These are phyloP conservation scores for Ascochyta viciae-villosae DNA, from an alignment of 2,329 filamentous ascomycete genomes.

Conservation along the genomic window DNA sequence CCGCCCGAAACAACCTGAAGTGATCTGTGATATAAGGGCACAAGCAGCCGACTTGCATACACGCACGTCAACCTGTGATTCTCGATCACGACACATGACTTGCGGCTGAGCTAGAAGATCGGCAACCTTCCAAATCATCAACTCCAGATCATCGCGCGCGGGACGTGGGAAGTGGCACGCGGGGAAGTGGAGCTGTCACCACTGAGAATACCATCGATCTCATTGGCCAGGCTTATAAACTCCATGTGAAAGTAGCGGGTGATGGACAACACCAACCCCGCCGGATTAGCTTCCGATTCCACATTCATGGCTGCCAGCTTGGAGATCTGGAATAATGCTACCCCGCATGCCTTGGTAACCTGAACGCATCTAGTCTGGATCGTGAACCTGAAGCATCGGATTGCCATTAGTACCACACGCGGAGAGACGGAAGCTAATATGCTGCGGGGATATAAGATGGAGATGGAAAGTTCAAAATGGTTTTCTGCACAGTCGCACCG, in stretches of 20 bases:
- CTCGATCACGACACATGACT: constrained; percentile 7
- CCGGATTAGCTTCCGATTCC: constrained; percentile 9
- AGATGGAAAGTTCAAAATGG: not conserved
- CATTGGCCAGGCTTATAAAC: constrained; percentile 1
- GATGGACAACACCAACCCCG: constrained; percentile 8
- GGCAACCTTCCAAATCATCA: constrained; percentile 14
- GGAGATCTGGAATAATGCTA: constrained; percentile 8
- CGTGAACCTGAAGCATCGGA: constrained; percentile 5
- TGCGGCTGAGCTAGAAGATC: constrained; percentile 16
- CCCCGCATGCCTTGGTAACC: constrained; percentile 10
- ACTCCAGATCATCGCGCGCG: constrained; percentile 2
- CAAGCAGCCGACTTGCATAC: constrained; percentile 11
- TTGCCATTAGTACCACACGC: constrained; percentile 1
- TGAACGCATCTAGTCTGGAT: constrained; percentile 8
- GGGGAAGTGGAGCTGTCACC: constrained; percentile 1
- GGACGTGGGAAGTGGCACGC: not conserved
- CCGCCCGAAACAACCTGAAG: not conserved
- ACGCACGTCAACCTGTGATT: constrained; percentile 7
- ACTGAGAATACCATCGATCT: not conserved
- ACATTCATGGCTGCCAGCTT: constrained; percentile 1
- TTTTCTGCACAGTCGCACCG: not conserved
- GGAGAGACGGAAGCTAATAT: constrained; percentile 14
- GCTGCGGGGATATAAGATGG: constrained; percentile 5
- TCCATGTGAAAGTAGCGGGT: constrained; percentile 7
- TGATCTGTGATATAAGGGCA: too few species aligned